Evolutionary conservation across 2,329 filamentous ascomycete species (phyloP).

Genomic region (Pseudogymnoascus pannorum): DNA sequence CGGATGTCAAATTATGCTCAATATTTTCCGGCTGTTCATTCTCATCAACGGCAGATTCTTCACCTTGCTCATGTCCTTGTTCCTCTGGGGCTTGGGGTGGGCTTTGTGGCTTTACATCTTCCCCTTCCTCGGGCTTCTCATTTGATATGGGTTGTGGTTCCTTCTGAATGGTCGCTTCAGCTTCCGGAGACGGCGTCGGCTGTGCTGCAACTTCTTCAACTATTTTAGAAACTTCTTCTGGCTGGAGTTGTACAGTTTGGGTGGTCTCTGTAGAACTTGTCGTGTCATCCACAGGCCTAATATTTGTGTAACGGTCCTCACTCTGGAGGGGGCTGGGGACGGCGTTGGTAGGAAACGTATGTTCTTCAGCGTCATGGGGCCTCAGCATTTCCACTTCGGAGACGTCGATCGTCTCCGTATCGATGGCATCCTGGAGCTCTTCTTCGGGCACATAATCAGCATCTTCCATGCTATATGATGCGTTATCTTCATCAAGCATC

Average conservation of each 20-base stretch:
- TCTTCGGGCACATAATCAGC: constrained; percentile 23
- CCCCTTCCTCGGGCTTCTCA: background rate
- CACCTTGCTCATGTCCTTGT: background rate
- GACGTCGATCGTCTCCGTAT: background rate
- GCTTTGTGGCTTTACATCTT: background rate
- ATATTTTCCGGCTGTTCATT: background rate
- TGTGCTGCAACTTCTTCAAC: background rate
- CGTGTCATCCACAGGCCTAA: background rate
- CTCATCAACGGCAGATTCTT: background rate
- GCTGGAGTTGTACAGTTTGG: background rate
- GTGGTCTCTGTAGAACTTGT: background rate
- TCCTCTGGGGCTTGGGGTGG: background rate
- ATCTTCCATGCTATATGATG: constrained; percentile 33
- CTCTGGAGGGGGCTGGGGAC: constrained; percentile 1
- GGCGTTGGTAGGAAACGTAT: background rate
- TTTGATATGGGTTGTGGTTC: background rate
- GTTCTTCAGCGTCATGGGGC: background rate
- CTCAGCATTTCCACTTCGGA: background rate
- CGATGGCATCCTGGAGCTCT: constrained; percentile 17
- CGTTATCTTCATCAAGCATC: constrained; percentile 36
- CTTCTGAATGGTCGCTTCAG: background rate
- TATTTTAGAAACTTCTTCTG: constrained; percentile 4
- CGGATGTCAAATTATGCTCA: constrained; percentile 1
- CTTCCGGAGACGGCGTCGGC: background rate
- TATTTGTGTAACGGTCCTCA: background rate